Evolutionary conservation across 2,329 filamentous ascomycete genomes (phyloP), one percentile per base, ranked within the genome.

Genomic region (Aspergillus tubingensis): DNA sequence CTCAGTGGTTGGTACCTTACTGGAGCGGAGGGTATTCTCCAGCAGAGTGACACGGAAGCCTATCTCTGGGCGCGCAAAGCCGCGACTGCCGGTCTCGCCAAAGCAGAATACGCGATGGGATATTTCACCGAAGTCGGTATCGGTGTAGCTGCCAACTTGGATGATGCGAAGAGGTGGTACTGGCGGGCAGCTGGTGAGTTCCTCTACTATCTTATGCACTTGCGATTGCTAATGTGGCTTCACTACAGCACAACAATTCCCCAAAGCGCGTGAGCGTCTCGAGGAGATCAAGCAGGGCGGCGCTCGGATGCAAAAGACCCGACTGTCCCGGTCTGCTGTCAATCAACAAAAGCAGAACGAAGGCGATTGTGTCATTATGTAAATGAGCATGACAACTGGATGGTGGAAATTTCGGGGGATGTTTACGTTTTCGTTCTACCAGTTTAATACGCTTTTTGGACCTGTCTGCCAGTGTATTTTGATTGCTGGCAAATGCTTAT

Each of bases 91-190:
- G 92, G 94, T 2, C 79, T 97, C 39, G 88, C 92, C 7, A 99
- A 98, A 81, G 95, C 95, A 0, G 91, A 98, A 79, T 98, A 97
- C 78, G 95, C 94, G 0, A 96, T 99, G 90, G 95, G 95, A 0
- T 97, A 98, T 78, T 97, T 96, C 73, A 96, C 91, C 0, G 95
- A 99, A 77, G 89, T 95, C 52, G 95, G 95, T 11, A 98, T 99
- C 68, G 95, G 95, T 30, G 88, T 91, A 65, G 83, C 89, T 15
- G 87, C 90, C 8, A 96, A 94, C 74, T 71, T 97, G 68, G 95
- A 99, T 70, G 95, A 98, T 78, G 95, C 94, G 21, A 97, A 96
- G 83, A 86, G 92, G 69, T 99, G 95, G 95, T 99, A 99, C 79
- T 97, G 93, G 85, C 85, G 94, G 75, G 93, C 95, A 77, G 95